Base-by-base conservation (phyloP, 371 early-diverging fungal genomes). In the Mortierella sp. region DNA sequence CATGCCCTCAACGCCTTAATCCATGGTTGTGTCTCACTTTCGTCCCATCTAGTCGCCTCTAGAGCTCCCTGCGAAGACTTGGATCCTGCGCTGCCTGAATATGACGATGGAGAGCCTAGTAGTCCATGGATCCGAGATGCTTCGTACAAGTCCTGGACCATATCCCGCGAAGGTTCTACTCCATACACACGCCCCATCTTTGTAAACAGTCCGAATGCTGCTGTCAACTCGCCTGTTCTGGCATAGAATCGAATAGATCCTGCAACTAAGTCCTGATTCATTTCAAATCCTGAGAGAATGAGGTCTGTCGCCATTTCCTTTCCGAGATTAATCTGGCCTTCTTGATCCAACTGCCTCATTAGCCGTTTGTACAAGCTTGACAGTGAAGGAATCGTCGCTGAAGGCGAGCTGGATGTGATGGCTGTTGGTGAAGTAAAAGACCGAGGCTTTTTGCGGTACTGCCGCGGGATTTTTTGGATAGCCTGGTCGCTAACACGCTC, bases 181-280 rank as follows among this genome's bases (percentile, higher is more conserved):
- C 59, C 54, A 37, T 71, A 76, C 28, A 64, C 77, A 10, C 57
- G 65, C 1, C 64, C 68, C 77, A 76, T 76, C 67, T 71, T 76
- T 54, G 61, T 70, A 47, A 70, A 76, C 45, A 76, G 35, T 16
- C 77, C 77, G 67, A 76, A 76, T 3, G 77, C 77, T 0, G 77
- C 66, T n/a, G 71, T 37, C 59, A 76, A 32, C 35, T 76, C 77
- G 40, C 72, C 77, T 2, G 71, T 63, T 20, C 39, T 61, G 28
- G 77, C 66, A 40, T 67, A 76, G 32, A 67, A 43, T 20, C 63
- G 45, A 24, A 76, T 63, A 0, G 77, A 70, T 24, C 39, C 39
- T 26, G 55, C 39, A 0, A 69, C 68, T n/a, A 76, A 28, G 5
- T 67, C 67, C 43, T 66, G 67, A 35, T 69, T 55, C 64, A 76